Evolutionary conservation across 495 filamentous ascomycete species (phyloP), one percentile per base, ranked within the genome.

Genomic region (Penicillium canariense): DNA sequence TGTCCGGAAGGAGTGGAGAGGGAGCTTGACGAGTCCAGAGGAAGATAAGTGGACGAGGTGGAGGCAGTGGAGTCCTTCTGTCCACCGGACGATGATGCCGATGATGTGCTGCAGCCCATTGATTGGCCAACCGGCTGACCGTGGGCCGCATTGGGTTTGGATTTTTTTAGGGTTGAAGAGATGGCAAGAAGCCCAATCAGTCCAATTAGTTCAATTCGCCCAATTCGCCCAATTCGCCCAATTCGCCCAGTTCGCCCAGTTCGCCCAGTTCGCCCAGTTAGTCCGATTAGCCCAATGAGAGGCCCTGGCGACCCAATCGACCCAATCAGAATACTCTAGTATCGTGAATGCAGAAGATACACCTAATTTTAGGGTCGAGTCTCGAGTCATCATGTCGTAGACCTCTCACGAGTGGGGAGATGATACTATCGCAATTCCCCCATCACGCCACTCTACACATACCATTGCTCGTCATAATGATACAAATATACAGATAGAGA

Each of bases 111-210:
- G 15, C 9, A 17, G 18, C 44, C 14, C 18, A 4, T 10, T 48
- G 44, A 48, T 10, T 48, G 44, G 27, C 4, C 35, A 18, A 36
- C n/a, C 15, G 12, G 22, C 12, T 57, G 40, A 57, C 54, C 54
- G 54, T 52, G 54, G 42, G 32, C 54, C 42, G 54, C 12, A 30
- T 57, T 42, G 18, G 54, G 54, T 5, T 38, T 17, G 22, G 22
- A n/a, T n/a, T n/a, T n/a, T n/a, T n/a, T n/a, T n/a, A n/a, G n/a
- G n/a, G n/a, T n/a, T n/a, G n/a, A n/a, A n/a, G n/a, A n/a, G n/a
- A n/a, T n/a, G n/a, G n/a, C n/a, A n/a, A n/a, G n/a, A n/a, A n/a
- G n/a, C n/a, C n/a, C n/a, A n/a, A n/a, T n/a, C n/a, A n/a, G n/a
- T n/a, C n/a, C n/a, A n/a, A n/a, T n/a, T n/a, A n/a, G n/a, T n/a